Conservation (phyloP, 2,329 filamentous ascomycete genomes). For the Coleophoma crateriformis region DNA sequence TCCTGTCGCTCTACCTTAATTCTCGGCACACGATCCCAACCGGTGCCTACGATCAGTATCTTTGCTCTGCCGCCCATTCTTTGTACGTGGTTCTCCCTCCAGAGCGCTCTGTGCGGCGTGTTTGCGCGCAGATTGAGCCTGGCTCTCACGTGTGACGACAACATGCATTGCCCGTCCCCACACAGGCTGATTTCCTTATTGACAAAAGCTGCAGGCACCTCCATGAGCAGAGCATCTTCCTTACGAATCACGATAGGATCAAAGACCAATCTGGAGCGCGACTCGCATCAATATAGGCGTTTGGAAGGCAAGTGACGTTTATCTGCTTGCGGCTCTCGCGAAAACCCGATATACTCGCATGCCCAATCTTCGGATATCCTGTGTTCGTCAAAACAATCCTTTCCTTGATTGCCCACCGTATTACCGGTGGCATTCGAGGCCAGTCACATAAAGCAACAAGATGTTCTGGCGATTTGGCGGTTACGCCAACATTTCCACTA, state of each 20-base stretch:
- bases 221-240: constrained; percentile 10
- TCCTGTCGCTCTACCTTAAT: constrained; percentile 5
- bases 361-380: constrained; percentile 18
- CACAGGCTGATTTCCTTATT: constrained; percentile 7
- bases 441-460: constrained; percentile 39
- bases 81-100: constrained; percentile 11
- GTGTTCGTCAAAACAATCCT: constrained; percentile 12
- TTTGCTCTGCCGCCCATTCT: constrained; percentile 9
- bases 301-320: constrained; percentile 7
- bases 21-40: constrained; percentile 4
- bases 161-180: not conserved
- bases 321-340: constrained; percentile 10
- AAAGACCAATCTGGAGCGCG: constrained; percentile 7
- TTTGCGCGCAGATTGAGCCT: too few relatives aligned
- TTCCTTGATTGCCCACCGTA: constrained; percentile 17
- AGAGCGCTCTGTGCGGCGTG: constrained; percentile 1
- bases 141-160: not conserved
- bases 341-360: constrained; percentile 21
- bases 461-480: constrained; percentile 99
- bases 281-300: too few relatives aligned
- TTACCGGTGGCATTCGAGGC: constrained; percentile 21
- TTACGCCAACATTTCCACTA: constrained; percentile 94
- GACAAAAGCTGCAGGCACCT: constrained; percentile 6
- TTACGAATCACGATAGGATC: constrained; percentile 16
- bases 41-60: constrained; percentile 13